Percentiles rank a stretch among this genome's conserved stretches.
These are phyloP conservation scores for Marsdenia floribunda DNA, from an alignment of 257 asterid genomes.

Conservation along the genomic window DNA sequence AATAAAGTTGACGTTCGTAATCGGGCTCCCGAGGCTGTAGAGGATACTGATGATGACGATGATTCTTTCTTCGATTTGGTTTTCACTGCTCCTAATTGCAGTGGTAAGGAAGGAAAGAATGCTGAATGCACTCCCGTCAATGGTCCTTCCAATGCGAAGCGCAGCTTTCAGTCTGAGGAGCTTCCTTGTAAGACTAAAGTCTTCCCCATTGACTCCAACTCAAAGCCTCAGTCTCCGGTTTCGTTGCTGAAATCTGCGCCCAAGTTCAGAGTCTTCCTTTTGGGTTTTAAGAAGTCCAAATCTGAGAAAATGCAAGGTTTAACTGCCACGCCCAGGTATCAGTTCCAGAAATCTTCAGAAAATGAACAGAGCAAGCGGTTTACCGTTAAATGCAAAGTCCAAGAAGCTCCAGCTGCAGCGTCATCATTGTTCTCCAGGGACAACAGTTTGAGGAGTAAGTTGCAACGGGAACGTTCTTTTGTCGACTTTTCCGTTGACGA, in stretches of 20 bases:
- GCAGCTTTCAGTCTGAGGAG: background rate
- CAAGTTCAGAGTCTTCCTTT: slow-evolving; percentile 44
- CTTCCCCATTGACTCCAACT: slow-evolving; percentile 16
- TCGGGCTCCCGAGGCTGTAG: slow-evolving; percentile 26
- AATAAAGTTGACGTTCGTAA: slow-evolving; percentile 19
- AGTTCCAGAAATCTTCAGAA: slow-evolving; percentile 18
- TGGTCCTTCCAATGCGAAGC: background rate
- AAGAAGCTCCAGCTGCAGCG: slow-evolving; percentile 19
- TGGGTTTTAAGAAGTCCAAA: slow-evolving; percentile 49
- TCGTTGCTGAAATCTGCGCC: slow-evolving; percentile 54
- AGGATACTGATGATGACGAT: slow-evolving; percentile 41
- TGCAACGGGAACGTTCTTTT: slow-evolving; percentile 33
- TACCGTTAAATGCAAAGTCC: slow-evolving; percentile 29
- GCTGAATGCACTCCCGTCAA: background rate
- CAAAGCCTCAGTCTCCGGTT: slow-evolving; percentile 47
- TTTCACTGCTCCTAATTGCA: slow-evolving; percentile 34
- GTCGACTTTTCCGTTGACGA: slow-evolving; percentile 26
- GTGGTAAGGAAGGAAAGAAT: slow-evolving; percentile 6
- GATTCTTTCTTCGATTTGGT: slow-evolving; percentile 81
- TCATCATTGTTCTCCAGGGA: slow-evolving; percentile 31
- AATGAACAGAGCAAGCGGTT: slow-evolving; percentile 32
- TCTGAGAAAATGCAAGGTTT: slow-evolving; percentile 28
- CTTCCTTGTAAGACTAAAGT: slow-evolving; percentile 11
- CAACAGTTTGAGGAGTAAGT: slow-evolving; percentile 46
- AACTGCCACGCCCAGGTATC: slow-evolving; percentile 14